These are phyloP conservation scores for Paxillus ammoniavirescens DNA, from an alignment of 768 basidiomycete species.

Conservation along the genomic window DNA sequence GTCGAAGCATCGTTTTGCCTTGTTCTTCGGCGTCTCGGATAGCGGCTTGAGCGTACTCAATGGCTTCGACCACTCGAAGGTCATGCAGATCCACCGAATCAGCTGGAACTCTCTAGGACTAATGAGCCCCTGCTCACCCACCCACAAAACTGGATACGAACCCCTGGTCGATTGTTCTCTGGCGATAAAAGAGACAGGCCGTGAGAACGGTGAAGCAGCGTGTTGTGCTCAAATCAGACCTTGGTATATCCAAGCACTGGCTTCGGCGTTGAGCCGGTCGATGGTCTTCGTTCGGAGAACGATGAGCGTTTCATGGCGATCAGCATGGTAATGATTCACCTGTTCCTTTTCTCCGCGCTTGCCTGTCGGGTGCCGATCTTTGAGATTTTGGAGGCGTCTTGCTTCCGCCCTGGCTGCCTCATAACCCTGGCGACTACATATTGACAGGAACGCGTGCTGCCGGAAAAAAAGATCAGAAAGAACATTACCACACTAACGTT, in stretches of 20 bases:
- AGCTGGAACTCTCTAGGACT: conserved; percentile 19
- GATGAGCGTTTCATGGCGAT: conserved; percentile 74
- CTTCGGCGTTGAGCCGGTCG: conserved; percentile 70
- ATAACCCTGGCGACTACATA: conserved; percentile 45
- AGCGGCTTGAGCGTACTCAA: conserved; percentile 63
- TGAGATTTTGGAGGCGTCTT: conserved; percentile 66
- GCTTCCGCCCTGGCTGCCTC: conserved; percentile 66
- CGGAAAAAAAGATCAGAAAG: background rate
- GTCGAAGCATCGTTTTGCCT: conserved; percentile 56
- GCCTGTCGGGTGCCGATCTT: conserved; percentile 60
- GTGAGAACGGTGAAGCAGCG: background rate
- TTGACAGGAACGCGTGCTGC: background rate
- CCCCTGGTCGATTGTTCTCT: conserved; percentile 6
- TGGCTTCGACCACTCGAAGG: conserved; percentile 84
- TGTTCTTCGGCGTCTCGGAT: conserved; percentile 57
- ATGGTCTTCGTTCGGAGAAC: conserved; percentile 71
- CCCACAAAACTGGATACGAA: background rate
- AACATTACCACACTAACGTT: background rate
- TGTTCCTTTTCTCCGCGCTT: conserved; percentile 72
- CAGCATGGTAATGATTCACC: conserved; percentile 69
- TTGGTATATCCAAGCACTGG: conserved; percentile 78
- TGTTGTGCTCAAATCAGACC: conserved; percentile 42
- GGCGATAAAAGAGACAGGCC: background rate
- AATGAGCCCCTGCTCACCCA: background rate
- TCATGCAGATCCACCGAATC: conserved; percentile 64